phyloP scores from a whole-genome alignment of 2,329 filamentous ascomycete genomes.

The Claviceps paspali region DNA sequence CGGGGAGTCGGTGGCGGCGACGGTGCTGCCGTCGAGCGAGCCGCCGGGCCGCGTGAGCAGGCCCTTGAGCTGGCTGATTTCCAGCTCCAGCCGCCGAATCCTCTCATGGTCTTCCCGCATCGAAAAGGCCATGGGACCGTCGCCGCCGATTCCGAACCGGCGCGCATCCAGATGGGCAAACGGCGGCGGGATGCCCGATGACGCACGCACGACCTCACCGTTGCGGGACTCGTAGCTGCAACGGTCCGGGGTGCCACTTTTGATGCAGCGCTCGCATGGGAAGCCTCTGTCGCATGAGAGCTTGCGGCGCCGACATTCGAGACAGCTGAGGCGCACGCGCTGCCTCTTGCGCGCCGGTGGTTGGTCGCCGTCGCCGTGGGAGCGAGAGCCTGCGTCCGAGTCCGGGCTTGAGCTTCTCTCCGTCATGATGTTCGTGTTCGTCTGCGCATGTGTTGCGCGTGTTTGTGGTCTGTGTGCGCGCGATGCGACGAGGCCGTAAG shows the following conservation, averaged over 20 bases:
- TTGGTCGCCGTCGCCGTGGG: slow-evolving; percentile 16
- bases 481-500: too few relatives aligned
- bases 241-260: slow-evolving; percentile 43
- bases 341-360: slow-evolving; percentile 38
- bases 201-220: slow-evolving; percentile 32
- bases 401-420: slow-evolving; percentile 25
- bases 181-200: slow-evolving; percentile 28
- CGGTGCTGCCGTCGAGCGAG: slow-evolving; percentile 36
- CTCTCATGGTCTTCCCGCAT: slow-evolving; percentile 37
- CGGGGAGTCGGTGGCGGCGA: slow-evolving; percentile 29
- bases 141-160: slow-evolving; percentile 19
- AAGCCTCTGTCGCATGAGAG: slow-evolving; percentile 46
- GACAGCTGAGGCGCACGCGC: slow-evolving; percentile 42
- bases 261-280: slow-evolving; percentile 46
- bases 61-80: slow-evolving; percentile 40
- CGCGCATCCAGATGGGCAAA: slow-evolving; percentile 26
- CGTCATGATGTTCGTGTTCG: slow-evolving; percentile 7
- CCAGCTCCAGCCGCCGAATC: slow-evolving; percentile 43
- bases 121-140: slow-evolving; percentile 15
- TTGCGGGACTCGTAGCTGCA: slow-evolving; percentile 45
- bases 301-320: slow-evolving; percentile 45
- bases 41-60: slow-evolving; percentile 29
- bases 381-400: slow-evolving; percentile 17
- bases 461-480: not conserved
- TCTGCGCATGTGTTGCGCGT: not conserved